phyloP scores from a whole-genome alignment of 208 protist genomes.

The Angomonas deanei region DNA sequence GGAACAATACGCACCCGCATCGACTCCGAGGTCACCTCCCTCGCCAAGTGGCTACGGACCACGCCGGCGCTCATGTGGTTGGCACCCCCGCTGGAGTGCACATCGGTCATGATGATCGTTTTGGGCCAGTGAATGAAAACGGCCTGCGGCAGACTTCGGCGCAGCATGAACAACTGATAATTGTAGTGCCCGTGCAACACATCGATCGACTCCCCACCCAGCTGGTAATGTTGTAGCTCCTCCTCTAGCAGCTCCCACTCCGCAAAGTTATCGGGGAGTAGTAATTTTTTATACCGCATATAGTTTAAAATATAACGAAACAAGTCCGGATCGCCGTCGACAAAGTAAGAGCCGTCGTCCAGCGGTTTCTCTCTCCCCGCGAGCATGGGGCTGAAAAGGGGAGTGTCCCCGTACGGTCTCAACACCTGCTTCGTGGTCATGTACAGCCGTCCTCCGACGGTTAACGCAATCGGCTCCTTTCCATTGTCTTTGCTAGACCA shows the following conservation, averaged over 20 bases:
- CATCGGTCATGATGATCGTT: constrained; percentile 1
- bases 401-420: constrained; percentile 19
- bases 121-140: constrained; percentile 60
- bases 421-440: constrained; percentile 33
- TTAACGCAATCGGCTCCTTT: constrained; percentile 39
- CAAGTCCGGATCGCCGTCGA: constrained; percentile 55
- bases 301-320: constrained; percentile 69
- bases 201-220: constrained; percentile 32
- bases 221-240: constrained; percentile 37
- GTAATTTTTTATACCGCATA: constrained; percentile 38
- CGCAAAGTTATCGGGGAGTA: constrained; percentile 41
- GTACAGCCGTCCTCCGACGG: constrained; percentile 61
- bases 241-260: constrained; percentile 68
- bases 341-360: constrained; percentile 56
- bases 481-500: constrained; percentile 30
- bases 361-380: constrained; percentile 18
- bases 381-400: constrained; percentile 52
- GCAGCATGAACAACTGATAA: constrained; percentile 55
- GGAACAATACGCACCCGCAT: not conserved
- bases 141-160: constrained; percentile 44
- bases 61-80: not conserved
- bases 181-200: constrained; percentile 38
- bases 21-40: constrained; percentile 10
- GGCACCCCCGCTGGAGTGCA: too few relatives aligned
- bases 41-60: too few relatives aligned